A percentile compares a stretch with the other conserved stretches of the same genome.
Conservation (phyloP, 2,329 filamentous ascomycete genomes). For the Talaromyces amestolkiae region DNA sequence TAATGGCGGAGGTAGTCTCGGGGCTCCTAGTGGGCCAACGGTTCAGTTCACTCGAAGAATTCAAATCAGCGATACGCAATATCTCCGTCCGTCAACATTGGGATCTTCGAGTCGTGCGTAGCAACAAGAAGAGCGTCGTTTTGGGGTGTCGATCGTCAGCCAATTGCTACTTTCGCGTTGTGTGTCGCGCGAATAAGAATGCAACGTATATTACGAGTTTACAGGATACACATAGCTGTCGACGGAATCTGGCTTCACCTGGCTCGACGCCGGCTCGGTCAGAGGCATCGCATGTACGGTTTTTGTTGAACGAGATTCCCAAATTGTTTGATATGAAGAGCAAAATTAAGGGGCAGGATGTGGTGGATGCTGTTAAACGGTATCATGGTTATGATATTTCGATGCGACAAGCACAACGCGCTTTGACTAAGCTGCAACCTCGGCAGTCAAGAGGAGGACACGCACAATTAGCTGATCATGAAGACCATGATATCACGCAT, state of each 20-base stretch:
- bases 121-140: conserved; percentile 44
- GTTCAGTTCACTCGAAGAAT: conserved; percentile 40
- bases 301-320: conserved; percentile 39
- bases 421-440: conserved; percentile 37
- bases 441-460: conserved; percentile 22
- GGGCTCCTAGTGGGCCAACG: conserved; percentile 40
- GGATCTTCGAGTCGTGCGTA: conserved; percentile 41
- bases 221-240: conserved; percentile 40
- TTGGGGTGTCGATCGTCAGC: conserved; percentile 39
- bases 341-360: conserved; percentile 38
- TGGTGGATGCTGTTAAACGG: conserved; percentile 41
- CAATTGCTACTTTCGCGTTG: conserved; percentile 41
- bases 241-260: conserved; percentile 29
- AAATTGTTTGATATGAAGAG: conserved; percentile 41
- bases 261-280: conserved; percentile 37
- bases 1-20: conserved; percentile 40
- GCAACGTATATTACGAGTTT: conserved; percentile 41
- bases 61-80: conserved; percentile 39
- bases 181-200: conserved; percentile 42
- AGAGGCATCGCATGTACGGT: conserved; percentile 41
- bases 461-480: conserved; percentile 11
- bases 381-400: conserved; percentile 43
- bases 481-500: conserved; percentile 7
- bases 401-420: conserved; percentile 40
- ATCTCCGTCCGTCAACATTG: conserved; percentile 43